These are phyloP conservation scores for Trifolium fragiferum DNA, from an alignment of 306 rosid genomes.

Conservation along the genomic window DNA sequence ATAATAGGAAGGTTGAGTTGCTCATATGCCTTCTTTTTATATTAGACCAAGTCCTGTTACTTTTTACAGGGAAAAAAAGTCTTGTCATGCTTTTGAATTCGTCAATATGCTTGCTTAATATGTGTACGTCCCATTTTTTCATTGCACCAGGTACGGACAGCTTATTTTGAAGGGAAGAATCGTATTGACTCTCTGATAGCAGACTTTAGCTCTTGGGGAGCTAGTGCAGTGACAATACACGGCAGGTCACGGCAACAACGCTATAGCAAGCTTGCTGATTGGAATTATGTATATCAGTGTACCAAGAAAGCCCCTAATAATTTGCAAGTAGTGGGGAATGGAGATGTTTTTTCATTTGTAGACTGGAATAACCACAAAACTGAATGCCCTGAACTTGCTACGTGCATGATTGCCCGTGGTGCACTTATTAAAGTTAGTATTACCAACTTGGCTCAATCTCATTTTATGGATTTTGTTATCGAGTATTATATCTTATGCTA, in stretches of 20 bases:
- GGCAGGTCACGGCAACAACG: constrained; percentile 98
- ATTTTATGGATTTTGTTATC: constrained; percentile 26
- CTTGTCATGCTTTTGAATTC: constrained; percentile 12
- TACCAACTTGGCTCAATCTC: constrained; percentile 36
- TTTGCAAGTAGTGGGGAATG: constrained; percentile 84
- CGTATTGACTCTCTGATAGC: constrained; percentile 85
- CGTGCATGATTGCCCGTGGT: constrained; percentile 93
- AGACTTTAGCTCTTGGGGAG: constrained; percentile 83
- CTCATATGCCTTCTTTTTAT: too few relatives aligned
- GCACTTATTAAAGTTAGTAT: constrained; percentile 80
- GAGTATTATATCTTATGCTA: constrained; percentile 24
- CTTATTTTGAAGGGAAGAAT: constrained; percentile 87
- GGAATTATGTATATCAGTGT: constrained; percentile 86
- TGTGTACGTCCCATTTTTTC: constrained; percentile 18
- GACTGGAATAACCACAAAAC: constrained; percentile 82
- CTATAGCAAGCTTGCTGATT: constrained; percentile 96
- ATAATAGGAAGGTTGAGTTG: too few relatives aligned
- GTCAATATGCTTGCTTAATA: constrained; percentile 23
- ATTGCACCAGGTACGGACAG: constrained; percentile 79
- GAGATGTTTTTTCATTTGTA: constrained; percentile 76
- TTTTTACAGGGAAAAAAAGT: neutral
- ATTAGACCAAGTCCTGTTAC: constrained; percentile 18
- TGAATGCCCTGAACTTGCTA: constrained; percentile 76
- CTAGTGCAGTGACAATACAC: constrained; percentile 85
- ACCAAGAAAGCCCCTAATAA: constrained; percentile 62